Conservation (phyloP, 1,139 yeast species). For the Meyerozyma carpophila region DNA sequence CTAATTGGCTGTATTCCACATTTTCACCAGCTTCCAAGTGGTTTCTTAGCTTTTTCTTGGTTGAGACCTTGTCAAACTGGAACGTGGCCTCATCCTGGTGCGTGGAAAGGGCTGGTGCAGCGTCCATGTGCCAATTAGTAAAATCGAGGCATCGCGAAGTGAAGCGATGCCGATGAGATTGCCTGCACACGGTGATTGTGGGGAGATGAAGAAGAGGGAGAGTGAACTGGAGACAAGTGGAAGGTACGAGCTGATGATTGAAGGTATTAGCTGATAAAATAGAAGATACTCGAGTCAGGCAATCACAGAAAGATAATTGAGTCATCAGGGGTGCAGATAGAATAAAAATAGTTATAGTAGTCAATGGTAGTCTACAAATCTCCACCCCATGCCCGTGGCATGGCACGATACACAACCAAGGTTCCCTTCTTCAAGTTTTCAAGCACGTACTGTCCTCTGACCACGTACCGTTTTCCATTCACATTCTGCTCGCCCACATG, state of each 20-base stretch:
- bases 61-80: conserved; percentile 30
- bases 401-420: conserved; percentile 50
- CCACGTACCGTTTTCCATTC: conserved; percentile 45
- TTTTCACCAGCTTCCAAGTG: conserved; percentile 27
- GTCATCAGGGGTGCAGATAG: no score
- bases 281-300: no score
- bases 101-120: conserved; percentile 59
- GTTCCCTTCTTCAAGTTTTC: conserved; percentile 43
- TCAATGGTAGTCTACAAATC: conserved; percentile 14
- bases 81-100: conserved; percentile 51
- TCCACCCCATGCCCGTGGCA: conserved; percentile 50
- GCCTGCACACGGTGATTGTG: not conserved
- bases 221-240: no score
- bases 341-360: no score
- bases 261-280: no score
- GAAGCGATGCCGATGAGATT: not conserved
- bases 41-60: conserved; percentile 11
- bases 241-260: no score
- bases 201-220: not conserved
- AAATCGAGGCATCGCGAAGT: not conserved
- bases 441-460: conserved; percentile 39
- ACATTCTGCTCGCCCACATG: conserved; percentile 60
- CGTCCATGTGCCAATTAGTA: conserved; percentile 6
- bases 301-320: no score
- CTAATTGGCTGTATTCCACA: conserved; percentile 21